Base-by-base conservation (phyloP, 108 stramenopile genomes). In the Cyclotella baltica region DNA sequence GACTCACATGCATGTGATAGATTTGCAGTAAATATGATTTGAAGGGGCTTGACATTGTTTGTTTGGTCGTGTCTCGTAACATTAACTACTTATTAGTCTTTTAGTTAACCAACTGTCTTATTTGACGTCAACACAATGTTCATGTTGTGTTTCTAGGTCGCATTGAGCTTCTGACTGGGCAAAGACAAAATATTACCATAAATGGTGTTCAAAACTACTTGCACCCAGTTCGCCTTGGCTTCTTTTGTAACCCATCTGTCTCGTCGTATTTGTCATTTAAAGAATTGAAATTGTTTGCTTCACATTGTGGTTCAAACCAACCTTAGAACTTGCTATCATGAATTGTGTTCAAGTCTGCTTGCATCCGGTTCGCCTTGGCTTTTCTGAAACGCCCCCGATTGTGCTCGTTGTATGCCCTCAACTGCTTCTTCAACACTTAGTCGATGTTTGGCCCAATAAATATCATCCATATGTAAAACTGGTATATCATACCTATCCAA, bases 371-470 rank as follows among this genome's bases (percentile, higher is more conserved):
- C 90, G 0, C 94, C 94, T 34, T 1, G 22, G 37, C 77, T 76
- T 11, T 23, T 78, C 29, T 40, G 59, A 79, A 95, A 95, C 22
- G 50, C 36, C 10, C 90, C 90, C n/a, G 62, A 35, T 36, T 30
- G 62, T 18, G 88, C 86, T 46, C 84, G 64, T 19, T 50, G 28
- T 13, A 95, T 51, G 23, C 79, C 92, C 22, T 73, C 61, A 18
- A 67, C 61, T 20, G 94, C 92, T 57, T 90, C 88, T 33, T 89
- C 88, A 19, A 20, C 31, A 0, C 83, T 74, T 16, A 91, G 71
- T 30, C 89, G 75, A 84, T 95, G 94, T 53, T 95, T 95, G 30
- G 82, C 84, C 94, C 94, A 95, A 80, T 89, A 95, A 18, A 82
- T 80, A 40, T 70, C 85, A 47, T 88, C 67, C 16, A 95, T 72